A percentile compares a stretch with the other conserved stretches of the same genome.
These are phyloP conservation scores for Metarhizium sp. DNA, from an alignment of 2,329 filamentous ascomycete species.

Conservation along the genomic window DNA sequence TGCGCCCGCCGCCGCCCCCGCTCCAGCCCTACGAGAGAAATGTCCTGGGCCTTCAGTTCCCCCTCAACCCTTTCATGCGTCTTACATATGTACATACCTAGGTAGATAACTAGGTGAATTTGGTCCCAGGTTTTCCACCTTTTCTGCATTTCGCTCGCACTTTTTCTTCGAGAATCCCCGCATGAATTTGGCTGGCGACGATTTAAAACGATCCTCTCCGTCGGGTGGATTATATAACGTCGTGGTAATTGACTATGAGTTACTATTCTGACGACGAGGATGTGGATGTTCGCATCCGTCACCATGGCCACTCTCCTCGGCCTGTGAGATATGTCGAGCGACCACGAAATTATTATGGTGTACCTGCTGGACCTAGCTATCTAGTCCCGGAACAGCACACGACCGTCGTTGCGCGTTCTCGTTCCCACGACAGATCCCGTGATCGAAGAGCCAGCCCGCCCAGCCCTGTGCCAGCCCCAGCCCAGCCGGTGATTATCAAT, in stretches of 20 bases:
- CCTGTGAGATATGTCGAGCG: constrained; percentile 38
- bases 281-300: constrained; percentile 39
- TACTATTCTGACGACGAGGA: constrained; percentile 47
- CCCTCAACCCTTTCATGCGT: too few species aligned
- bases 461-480: constrained; percentile 15
- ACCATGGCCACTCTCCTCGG: constrained; percentile 28
- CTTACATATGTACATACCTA: too few species aligned
- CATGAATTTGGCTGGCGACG: too few species aligned
- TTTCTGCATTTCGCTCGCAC: too few species aligned
- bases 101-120: too few species aligned
- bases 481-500: constrained; percentile 46
- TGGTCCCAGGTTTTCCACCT: too few species aligned
- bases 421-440: constrained; percentile 32
- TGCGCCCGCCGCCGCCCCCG: background rate
- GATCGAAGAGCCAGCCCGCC: constrained; percentile 35
- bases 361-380: constrained; percentile 29
- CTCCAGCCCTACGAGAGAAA: constrained; percentile 4
- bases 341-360: constrained; percentile 30
- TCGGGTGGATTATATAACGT: constrained; percentile 16
- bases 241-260: constrained; percentile 9
- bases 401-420: constrained; percentile 31
- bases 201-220: background rate
- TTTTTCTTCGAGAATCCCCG: too few species aligned
- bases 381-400: constrained; percentile 37
- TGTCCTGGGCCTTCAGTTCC: too few species aligned